Evolutionary conservation across 805 yeast species (phyloP).

Genomic region (Sugiyamaella floridensis): DNA sequence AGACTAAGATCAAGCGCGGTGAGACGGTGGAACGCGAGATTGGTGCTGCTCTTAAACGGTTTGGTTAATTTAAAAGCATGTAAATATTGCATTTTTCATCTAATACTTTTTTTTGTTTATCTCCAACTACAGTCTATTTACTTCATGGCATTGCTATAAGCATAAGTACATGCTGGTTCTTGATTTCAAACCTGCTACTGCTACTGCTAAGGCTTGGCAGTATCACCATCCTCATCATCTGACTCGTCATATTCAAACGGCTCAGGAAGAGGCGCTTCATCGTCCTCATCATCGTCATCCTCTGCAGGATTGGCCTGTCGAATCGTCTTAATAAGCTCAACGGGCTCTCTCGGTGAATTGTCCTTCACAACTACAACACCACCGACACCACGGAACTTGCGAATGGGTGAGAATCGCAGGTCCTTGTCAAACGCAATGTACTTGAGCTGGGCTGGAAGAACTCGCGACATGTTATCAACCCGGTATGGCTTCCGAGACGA

Average conservation of each 20-base stretch:
- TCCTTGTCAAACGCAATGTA: conserved; percentile 61
- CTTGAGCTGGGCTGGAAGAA: conserved; percentile 80
- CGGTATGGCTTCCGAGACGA: conserved; percentile 38
- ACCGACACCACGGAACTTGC: conserved; percentile 54
- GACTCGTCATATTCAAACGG: conserved; percentile 32
- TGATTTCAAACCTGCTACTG: no score
- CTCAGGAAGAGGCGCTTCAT: conserved; percentile 43
- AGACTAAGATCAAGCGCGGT: conserved; percentile 29
- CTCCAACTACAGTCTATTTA: neutral
- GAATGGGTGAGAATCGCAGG: conserved; percentile 73
- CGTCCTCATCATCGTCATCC: conserved; percentile 52
- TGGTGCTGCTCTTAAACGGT: conserved; percentile 23
- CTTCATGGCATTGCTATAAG: neutral
- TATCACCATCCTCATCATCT: conserved; percentile 5
- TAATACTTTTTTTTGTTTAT: neutral
- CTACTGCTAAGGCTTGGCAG: neutral
- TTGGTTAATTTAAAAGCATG: conserved; percentile 2
- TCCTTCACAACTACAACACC: conserved; percentile 31
- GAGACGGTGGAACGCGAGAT: conserved; percentile 36
- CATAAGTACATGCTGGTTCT: neutral
- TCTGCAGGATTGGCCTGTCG: conserved; percentile 85
- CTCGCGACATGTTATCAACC: conserved; percentile 76
- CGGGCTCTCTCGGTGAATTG: conserved; percentile 33
- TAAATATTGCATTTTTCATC: neutral
- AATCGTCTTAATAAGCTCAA: conserved; percentile 69